Percentiles rank a stretch among this genome's conserved stretches.
phyloP scores from a whole-genome alignment of 768 basidiomycete genomes.

The Phanerodontia chrysosporium region DNA sequence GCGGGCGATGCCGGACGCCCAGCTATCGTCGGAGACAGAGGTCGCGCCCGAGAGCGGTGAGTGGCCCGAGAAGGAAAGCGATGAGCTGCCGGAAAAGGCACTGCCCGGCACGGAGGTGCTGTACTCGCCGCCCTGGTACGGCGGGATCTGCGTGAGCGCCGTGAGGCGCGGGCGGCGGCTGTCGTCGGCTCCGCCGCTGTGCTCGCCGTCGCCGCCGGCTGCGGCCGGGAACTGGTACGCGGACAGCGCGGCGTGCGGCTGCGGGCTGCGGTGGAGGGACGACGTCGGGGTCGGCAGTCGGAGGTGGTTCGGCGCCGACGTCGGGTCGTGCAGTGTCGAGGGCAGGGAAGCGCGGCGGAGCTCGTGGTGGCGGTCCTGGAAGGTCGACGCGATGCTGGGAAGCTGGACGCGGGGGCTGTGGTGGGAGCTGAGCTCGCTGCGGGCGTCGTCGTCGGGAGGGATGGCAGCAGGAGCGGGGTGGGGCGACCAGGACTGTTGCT shows the following conservation, averaged over 20 bases:
- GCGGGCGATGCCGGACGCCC: constrained; percentile 62
- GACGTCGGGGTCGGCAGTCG: constrained; percentile 63
- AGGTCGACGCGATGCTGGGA: constrained; percentile 50
- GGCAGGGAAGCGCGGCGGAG: constrained; percentile 64
- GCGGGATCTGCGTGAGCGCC: constrained; percentile 41
- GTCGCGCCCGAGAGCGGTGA: constrained; percentile 26
- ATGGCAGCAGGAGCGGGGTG: background rate
- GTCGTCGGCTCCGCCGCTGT: constrained; percentile 30
- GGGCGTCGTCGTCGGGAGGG: constrained; percentile 1
- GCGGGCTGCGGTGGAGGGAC: constrained; percentile 21
- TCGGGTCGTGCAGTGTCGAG: constrained; percentile 40
- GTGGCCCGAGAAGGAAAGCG: constrained; percentile 44
- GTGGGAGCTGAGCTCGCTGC: constrained; percentile 24
- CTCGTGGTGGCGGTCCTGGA: constrained; percentile 64
- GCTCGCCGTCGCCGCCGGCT: background rate
- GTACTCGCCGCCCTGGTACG: constrained; percentile 39
- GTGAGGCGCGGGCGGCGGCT: constrained; percentile 48
- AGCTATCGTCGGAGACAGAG: constrained; percentile 44
- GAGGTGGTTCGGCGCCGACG: constrained; percentile 42
- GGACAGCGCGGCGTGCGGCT: constrained; percentile 37
- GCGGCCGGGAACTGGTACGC: constrained; percentile 56
- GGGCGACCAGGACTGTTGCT: constrained; percentile 1
- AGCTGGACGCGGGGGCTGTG: constrained; percentile 18
- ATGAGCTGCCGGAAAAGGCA: constrained; percentile 45
- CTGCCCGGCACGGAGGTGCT: constrained; percentile 50